Conservation (phyloP, 441 rosid species). For the Erysimum cheiri region DNA sequence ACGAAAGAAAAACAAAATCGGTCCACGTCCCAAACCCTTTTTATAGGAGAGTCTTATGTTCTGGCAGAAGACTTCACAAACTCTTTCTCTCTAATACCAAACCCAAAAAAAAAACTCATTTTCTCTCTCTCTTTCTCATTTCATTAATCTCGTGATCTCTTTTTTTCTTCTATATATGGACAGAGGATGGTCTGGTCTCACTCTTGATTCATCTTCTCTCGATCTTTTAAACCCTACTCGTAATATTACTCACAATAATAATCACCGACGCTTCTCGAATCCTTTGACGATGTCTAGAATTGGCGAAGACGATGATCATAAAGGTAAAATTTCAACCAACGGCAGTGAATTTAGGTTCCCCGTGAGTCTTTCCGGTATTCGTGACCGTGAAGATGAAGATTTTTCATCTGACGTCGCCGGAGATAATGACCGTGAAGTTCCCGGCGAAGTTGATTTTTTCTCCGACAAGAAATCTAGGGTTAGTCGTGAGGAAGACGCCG, state of each 20-base stretch:
- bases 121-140: conserved; percentile 33
- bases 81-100: conserved; percentile 51
- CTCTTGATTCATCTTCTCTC: conserved; percentile 72
- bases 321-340: conserved; percentile 31
- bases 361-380: conserved; percentile 44
- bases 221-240: conserved; percentile 41
- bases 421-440: conserved; percentile 44
- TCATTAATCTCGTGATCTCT: conserved; percentile 25
- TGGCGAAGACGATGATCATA: conserved; percentile 16
- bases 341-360: conserved; percentile 53
- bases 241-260: too few relatives aligned
- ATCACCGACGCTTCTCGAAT: conserved; percentile 30
- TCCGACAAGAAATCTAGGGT: conserved; percentile 48
- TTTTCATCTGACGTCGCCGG: conserved; percentile 19
- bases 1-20: conserved; percentile 31
- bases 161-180: conserved; percentile 62
- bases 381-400: conserved; percentile 44
- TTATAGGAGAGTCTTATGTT: conserved; percentile 69
- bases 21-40: conserved; percentile 72
- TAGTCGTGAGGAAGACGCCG: conserved; percentile 5
- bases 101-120: background rate
- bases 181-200: conserved; percentile 71
- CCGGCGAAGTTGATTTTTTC: conserved; percentile 82
- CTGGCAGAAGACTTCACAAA: conserved; percentile 69
- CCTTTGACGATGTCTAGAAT: conserved; percentile 40